phyloP scores from a whole-genome alignment of 768 basidiomycete genomes.

The Agrocybe chaxingu region DNA sequence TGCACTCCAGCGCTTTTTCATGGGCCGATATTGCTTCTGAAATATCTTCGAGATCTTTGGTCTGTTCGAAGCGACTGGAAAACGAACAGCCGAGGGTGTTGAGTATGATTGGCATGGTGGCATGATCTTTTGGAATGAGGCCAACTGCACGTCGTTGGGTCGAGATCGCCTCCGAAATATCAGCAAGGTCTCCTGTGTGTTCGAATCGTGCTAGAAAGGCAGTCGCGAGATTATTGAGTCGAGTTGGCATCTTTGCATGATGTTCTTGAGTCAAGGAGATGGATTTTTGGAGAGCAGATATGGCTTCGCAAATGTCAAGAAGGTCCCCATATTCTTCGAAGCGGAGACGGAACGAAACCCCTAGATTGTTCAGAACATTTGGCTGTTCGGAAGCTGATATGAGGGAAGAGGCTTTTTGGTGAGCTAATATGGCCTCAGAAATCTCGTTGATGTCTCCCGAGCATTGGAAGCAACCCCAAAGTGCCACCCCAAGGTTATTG shows the following conservation, averaged over 20 bases:
- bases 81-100: conserved; percentile 6
- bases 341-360: neutral
- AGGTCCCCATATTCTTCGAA: neutral
- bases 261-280: neutral
- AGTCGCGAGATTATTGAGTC: neutral
- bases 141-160: neutral
- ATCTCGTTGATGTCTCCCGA: neutral
- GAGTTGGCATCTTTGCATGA: neutral
- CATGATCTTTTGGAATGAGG: conserved; percentile 1
- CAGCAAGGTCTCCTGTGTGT: neutral
- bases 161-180: conserved; percentile 4
- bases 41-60: neutral
- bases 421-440: neutral
- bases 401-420: neutral
- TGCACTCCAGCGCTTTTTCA: neutral
- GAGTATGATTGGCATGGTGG: neutral
- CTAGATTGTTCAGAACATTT: neutral
- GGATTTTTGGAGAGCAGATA: conserved; percentile 5
- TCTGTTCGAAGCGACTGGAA: neutral
- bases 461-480: neutral
- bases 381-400: neutral
- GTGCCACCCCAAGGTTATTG: neutral
- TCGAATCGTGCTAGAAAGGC: neutral
- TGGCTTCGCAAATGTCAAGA: conserved; percentile 1
- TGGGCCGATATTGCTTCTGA: neutral